Percentiles rank a stretch among this genome's conserved stretches.
Conservation (phyloP, 1,284 basidiomycete genomes). For the Cutaneotrichosporon spelunceum region DNA sequence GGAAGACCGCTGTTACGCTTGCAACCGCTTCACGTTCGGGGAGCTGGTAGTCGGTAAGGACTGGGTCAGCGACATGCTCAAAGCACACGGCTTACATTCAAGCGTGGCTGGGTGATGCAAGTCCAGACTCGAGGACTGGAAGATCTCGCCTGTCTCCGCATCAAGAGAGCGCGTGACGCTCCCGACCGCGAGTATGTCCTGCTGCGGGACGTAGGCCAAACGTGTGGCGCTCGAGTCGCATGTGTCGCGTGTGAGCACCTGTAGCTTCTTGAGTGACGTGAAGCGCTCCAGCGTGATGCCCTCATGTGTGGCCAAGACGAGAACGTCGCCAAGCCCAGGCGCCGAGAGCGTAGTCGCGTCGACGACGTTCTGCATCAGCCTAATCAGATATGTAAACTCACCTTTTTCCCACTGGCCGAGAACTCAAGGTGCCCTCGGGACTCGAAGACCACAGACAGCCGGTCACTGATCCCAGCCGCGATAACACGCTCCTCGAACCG, state of each 20-base stretch:
- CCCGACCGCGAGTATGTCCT: slow-evolving; percentile 64
- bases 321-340: slow-evolving; percentile 55
- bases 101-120: slow-evolving; percentile 66
- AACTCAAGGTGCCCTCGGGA: slow-evolving; percentile 63
- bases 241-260: slow-evolving; percentile 70
- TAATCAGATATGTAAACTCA: slow-evolving; percentile 32
- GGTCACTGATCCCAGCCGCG: slow-evolving; percentile 41
- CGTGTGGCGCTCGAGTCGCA: slow-evolving; percentile 65
- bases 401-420: slow-evolving; percentile 72
- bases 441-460: slow-evolving; percentile 56
- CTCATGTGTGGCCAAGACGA: slow-evolving; percentile 60
- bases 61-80: slow-evolving; percentile 19
- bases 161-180: slow-evolving; percentile 58
- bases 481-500: slow-evolving; percentile 36
- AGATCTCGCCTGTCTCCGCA: slow-evolving; percentile 58
- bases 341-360: slow-evolving; percentile 60
- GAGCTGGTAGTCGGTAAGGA: slow-evolving; percentile 30
- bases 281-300: slow-evolving; percentile 65
- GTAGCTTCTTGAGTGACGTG: slow-evolving; percentile 71
- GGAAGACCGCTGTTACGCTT: slow-evolving; percentile 27
- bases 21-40: slow-evolving; percentile 36
- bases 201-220: slow-evolving; percentile 59
- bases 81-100: slow-evolving; percentile 55
- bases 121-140: slow-evolving; percentile 61
- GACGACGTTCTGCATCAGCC: slow-evolving; percentile 58